phyloP scores from a whole-genome alignment of 805 yeast species.

The Wickerhamiella australiensis region DNA sequence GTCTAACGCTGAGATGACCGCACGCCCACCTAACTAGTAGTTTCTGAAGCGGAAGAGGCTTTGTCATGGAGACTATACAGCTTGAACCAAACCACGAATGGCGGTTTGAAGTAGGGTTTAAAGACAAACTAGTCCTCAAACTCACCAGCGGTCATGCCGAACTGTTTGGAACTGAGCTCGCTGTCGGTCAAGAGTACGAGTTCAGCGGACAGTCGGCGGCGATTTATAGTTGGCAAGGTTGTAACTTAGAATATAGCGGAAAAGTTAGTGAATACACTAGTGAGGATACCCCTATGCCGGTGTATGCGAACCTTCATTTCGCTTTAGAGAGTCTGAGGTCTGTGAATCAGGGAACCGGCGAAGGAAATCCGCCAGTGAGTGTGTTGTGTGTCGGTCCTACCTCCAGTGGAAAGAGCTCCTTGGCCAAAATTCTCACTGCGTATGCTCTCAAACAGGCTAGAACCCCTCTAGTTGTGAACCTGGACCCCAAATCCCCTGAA shows the following conservation, averaged over 20 bases:
- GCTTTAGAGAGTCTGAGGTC: slow-evolving; percentile 49
- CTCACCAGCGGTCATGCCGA: slow-evolving; percentile 66
- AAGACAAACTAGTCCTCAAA: slow-evolving; percentile 39
- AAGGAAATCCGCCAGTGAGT: slow-evolving; percentile 25
- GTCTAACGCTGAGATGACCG: too few relatives aligned
- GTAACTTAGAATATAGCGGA: slow-evolving; percentile 40
- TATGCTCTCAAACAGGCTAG: slow-evolving; percentile 64
- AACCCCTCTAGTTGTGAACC: slow-evolving; percentile 62
- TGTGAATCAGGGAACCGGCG: background rate
- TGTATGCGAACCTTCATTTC: slow-evolving; percentile 58
- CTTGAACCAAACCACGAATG: slow-evolving; percentile 43
- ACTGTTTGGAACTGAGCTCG: slow-evolving; percentile 84
- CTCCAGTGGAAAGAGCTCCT: slow-evolving; percentile 66
- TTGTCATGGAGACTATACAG: slow-evolving; percentile 14
- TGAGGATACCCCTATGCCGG: slow-evolving; percentile 56
- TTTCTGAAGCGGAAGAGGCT: background rate
- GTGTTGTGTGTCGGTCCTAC: slow-evolving; percentile 63
- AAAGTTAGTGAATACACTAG: slow-evolving; percentile 44
- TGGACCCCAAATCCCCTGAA: slow-evolving; percentile 63
- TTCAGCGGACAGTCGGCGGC: slow-evolving; percentile 46
- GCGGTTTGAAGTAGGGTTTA: slow-evolving; percentile 58
- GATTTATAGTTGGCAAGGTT: slow-evolving; percentile 53
- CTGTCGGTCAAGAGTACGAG: slow-evolving; percentile 50
- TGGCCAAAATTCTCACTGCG: slow-evolving; percentile 54
- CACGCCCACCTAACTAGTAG: background rate